Base-by-base conservation (phyloP, 495 filamentous ascomycete genomes). In the Aspergillus diversus region DNA sequence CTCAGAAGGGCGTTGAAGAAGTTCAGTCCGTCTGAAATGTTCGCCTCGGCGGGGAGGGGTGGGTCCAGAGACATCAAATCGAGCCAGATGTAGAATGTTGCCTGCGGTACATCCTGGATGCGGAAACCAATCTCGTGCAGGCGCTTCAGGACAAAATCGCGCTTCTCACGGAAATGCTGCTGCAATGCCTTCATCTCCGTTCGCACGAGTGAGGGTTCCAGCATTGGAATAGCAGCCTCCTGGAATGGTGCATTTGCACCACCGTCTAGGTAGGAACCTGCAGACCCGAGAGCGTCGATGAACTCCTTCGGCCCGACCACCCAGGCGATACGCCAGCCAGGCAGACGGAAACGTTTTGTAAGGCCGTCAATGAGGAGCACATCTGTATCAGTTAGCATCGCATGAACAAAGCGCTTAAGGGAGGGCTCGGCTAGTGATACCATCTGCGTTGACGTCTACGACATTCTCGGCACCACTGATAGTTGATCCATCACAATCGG, bases 241-340 rank as follows among this genome's bases (percentile, higher is more conserved):
- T 97, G 94, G 85, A 98, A 97, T 27, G 93, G 93, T 5, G 91
- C 93, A 71, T 96, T 97, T 70, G 92, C 90, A 62, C 93, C 94
- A 60, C 94, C 94, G 69, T 97, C 94, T n/a, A 98, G 88, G 80
- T 97, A 98, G 4, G 88, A 91, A 35, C 94, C 94, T 68, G 93
- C 96, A 39, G 90, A 93, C 60, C 92, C 92, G 63, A 98, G 92
- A 21, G 94, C 92, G 71, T 91, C 90, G 79, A 98, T 90, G 79
- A 97, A 98, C 60, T 96, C 94, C 80, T 97, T 97, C 53, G 94
- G 94, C 2, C 94, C 94, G 53, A 98, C 75, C 63, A 98, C 90
- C 94, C 94, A 97, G 8, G 93, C 93, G 52, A 98, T 92, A 65
- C 94, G 91, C 93, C 94, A 98, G 59, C 94, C 94, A 4, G 94